Conservation (phyloP, 2,329 filamentous ascomycete species). For the Penicillium fuscoglaucum region DNA sequence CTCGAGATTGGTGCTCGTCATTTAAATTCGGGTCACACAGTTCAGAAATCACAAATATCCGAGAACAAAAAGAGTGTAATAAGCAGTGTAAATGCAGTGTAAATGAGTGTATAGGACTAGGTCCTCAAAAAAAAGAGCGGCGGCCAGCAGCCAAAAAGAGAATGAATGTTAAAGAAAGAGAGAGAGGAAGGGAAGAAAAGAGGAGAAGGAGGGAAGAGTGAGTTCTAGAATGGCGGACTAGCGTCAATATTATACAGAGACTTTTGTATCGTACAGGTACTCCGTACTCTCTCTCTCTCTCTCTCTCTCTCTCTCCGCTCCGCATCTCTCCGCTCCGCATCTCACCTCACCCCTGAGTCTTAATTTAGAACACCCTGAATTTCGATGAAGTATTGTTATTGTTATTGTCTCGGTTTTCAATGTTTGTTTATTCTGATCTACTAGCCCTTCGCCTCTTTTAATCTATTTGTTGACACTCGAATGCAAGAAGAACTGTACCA, state of each 20-base stretch:
- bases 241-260: slow-evolving; percentile 12
- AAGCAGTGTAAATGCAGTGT: background rate
- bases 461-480: slow-evolving; percentile 4
- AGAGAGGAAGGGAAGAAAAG: slow-evolving; percentile 20
- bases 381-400: background rate
- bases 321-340: slow-evolving; percentile 16
- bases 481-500: slow-evolving; percentile 2
- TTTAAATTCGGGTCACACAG: slow-evolving; percentile 6
- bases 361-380: slow-evolving; percentile 4
- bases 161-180: slow-evolving; percentile 18
- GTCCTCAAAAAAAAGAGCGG: slow-evolving; percentile 31
- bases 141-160: slow-evolving; percentile 27
- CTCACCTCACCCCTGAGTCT: slow-evolving; percentile 15
- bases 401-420: background rate
- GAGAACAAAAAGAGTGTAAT: background rate
- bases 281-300: too few relatives aligned
- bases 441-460: background rate
- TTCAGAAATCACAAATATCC: background rate
- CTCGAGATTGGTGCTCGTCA: slow-evolving; percentile 9
- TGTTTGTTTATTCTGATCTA: background rate
- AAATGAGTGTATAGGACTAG: slow-evolving; percentile 12
- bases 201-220: slow-evolving; percentile 22
- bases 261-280: background rate
- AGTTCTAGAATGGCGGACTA: slow-evolving; percentile 23
- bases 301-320: too few relatives aligned